Base-by-base conservation (phyloP, 2,329 filamentous ascomycete genomes). In the Didymella pomorum region DNA sequence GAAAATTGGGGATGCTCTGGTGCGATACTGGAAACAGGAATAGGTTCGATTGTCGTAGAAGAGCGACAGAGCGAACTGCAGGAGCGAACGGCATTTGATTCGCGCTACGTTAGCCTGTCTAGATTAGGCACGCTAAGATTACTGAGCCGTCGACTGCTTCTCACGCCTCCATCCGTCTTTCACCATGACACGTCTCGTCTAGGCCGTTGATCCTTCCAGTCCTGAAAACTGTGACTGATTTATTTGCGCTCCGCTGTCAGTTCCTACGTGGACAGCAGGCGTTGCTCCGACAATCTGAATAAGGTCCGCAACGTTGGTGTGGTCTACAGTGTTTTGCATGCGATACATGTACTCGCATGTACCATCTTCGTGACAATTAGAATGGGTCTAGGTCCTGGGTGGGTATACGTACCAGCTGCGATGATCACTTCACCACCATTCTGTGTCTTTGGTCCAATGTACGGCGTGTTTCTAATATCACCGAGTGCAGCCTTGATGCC, bases 281-380 rank as follows among this genome's bases (percentile, higher is more conserved):
- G n/a, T 20, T 39, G 35, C n/a, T 20, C n/a, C 49, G 4, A 58
- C 25, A 10, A 58, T 29, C 1, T 16, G 16, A 2, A 57, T 60
- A 39, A 71, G 9, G 12, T 70, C 64, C 1, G 60, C 44, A 9
- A 69, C 55, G 41, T 61, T 64, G 0, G 63, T 67, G 31, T 71
- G 68, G 39, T 71, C 68, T 2, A 70, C 67, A 1, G 67, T 70
- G 21, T 67, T 71, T 42, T 71, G 68, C 68, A 71, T 71, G 12
- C 68, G 62, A 39, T 69, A 63, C 7, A 70, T 67, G 14, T 65
- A 70, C 42, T 71, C 66, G 52, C 66, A 69, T 11, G 58, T 43
- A 1, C 66, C 66, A 49, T 67, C 68, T 69, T 14, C 1, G 1
- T 6, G 2, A 6, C 10, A n/a, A 3, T 43, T 5, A 44, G 23